Base-by-base conservation (phyloP, 2,329 filamentous ascomycete genomes). In the Fulvia fulva region DNA sequence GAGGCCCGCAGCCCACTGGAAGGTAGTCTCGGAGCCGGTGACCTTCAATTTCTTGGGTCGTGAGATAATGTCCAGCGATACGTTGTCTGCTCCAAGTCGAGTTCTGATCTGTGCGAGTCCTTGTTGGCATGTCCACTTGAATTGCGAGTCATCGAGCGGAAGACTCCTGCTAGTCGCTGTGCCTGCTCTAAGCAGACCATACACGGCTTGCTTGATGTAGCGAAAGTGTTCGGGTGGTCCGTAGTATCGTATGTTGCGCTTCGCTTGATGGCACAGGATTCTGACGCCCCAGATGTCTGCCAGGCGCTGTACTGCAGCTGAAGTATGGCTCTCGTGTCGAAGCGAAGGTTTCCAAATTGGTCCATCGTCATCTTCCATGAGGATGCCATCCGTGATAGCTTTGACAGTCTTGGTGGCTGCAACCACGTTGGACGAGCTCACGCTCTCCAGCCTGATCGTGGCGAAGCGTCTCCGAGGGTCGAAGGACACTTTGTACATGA, bases 391-490 rank as follows among this genome's bases (percentile, higher is more conserved):
- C 46, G 23, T 44, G 28, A 54, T 54, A n/a, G 28, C 21, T 28
- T 50, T 44, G n/a, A 58, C 54, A 12, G 16, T 22, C 46, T 54
- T 58, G 25, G 51, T 32, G 19, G 50, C 56, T 32, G 21, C 23
- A 25, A 43, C 51, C 26, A 58, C 56, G 23, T 32, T 43, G 12
- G 22, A 47, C 5, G 34, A 12, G 12, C 5, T 23, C 41, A 22
- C n/a, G 23, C 56, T 51, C 32, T 58, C 51, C 14, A 58, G 21
- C 50, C 47, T 58, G 4, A 58, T 28, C n/a, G 44, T 50, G 45
- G 41, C 50, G 51, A 54, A 58, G 16, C 41, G 51, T 25, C 50
- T 22, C 41, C 44, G 41, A 14, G 41, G 14, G 28, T 58, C 49
- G 22, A 26, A 16, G 50, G 34, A 54, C 9, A 37, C 44, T 5